phyloP scores from a whole-genome alignment of 2,329 filamentous ascomycete species.

The Scytalidium lignicola region DNA sequence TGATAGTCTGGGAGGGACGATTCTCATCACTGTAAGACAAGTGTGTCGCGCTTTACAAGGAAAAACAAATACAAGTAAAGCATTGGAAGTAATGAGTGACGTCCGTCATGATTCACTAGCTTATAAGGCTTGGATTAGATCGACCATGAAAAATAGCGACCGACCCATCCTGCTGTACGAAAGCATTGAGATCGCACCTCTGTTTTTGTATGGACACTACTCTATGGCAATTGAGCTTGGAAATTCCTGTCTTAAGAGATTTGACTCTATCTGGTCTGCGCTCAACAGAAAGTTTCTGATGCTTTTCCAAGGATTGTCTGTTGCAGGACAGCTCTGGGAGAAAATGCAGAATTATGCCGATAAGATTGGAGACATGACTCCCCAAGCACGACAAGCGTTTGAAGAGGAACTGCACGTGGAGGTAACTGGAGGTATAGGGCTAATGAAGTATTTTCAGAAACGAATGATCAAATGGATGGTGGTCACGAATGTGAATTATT shows the following conservation, averaged over 20 bases:
- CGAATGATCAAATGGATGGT: slow-evolving; percentile 56
- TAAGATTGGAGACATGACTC: background rate
- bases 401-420: slow-evolving; percentile 38
- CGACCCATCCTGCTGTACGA: slow-evolving; percentile 62
- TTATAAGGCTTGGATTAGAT: slow-evolving; percentile 52
- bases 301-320: slow-evolving; percentile 50
- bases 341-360: slow-evolving; percentile 4
- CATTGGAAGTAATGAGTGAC: slow-evolving; percentile 54
- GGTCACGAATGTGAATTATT: slow-evolving; percentile 64
- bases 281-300: slow-evolving; percentile 49
- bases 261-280: slow-evolving; percentile 50
- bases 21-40: slow-evolving; percentile 60
- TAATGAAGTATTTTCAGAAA: slow-evolving; percentile 48
- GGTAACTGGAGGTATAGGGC: slow-evolving; percentile 42
- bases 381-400: slow-evolving; percentile 35
- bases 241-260: slow-evolving; percentile 38
- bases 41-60: slow-evolving; percentile 63
- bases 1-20: slow-evolving; percentile 62
- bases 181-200: slow-evolving; percentile 51
- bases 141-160: slow-evolving; percentile 48
- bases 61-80: slow-evolving; percentile 50
- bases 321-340: slow-evolving; percentile 40
- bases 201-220: slow-evolving; percentile 57
- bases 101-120: slow-evolving; percentile 51
- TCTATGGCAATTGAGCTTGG: slow-evolving; percentile 53